Conservation (phyloP, 1,139 yeast species). For the Protomyces inundatus region DNA sequence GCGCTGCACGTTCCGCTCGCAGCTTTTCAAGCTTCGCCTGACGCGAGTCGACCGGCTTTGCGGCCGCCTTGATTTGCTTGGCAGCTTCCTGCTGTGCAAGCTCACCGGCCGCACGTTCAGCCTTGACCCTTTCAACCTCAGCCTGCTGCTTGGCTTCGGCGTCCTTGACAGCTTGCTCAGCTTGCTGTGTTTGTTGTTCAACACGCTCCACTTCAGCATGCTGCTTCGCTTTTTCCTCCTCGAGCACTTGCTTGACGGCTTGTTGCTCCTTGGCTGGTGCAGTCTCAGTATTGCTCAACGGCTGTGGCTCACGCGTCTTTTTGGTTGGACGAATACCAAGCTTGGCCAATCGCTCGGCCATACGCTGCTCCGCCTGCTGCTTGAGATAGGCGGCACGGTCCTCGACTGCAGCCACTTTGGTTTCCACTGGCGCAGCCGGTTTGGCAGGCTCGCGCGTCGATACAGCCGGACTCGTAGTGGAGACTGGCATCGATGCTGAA, state of each 20-base stretch:
- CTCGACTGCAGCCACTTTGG: constrained; percentile 39
- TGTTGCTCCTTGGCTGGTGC: background rate
- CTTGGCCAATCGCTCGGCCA: constrained; percentile 83
- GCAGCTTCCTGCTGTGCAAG: constrained; percentile 40
- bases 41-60: constrained; percentile 44
- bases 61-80: constrained; percentile 32
- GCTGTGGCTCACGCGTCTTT: constrained; percentile 23
- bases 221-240: constrained; percentile 32
- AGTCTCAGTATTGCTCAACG: constrained; percentile 2
- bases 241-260: constrained; percentile 13
- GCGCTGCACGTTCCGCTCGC: constrained; percentile 60
- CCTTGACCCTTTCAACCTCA: constrained; percentile 30
- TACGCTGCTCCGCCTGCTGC: constrained; percentile 84
- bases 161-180: constrained; percentile 25
- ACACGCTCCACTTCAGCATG: constrained; percentile 31
- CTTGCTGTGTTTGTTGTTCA: background rate
- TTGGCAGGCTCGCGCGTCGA: constrained; percentile 3
- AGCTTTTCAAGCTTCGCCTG: constrained; percentile 59
- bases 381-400: constrained; percentile 80
- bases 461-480: background rate
- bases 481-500: background rate
- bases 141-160: constrained; percentile 32
- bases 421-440: constrained; percentile 18
- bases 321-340: constrained; percentile 58
- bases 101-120: constrained; percentile 40